These are phyloP conservation scores for Geum urbanum DNA, from an alignment of 306 rosid species.

Conservation along the genomic window DNA sequence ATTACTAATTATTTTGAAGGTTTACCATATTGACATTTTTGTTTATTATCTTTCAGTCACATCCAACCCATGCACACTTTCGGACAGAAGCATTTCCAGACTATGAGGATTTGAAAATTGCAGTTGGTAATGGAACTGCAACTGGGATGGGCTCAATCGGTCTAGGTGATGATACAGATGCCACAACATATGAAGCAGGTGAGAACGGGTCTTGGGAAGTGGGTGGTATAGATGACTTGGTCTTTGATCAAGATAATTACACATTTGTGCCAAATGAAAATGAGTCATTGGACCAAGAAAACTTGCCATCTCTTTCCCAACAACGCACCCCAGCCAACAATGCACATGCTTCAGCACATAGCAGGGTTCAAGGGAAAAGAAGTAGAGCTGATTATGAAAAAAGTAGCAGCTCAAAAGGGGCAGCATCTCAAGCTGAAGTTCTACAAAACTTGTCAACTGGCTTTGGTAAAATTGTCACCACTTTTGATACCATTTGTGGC, in stretches of 20 bases:
- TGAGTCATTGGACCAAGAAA: neutral
- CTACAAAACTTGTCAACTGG: neutral
- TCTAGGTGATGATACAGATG: neutral
- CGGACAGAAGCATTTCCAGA: neutral
- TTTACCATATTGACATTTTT: neutral
- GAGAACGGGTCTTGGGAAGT: neutral
- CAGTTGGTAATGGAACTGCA: neutral
- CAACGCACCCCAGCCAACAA: neutral
- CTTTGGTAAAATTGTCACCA: neutral
- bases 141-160: neutral
- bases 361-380: neutral
- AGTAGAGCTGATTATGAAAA: neutral
- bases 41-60: neutral
- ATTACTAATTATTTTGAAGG: neutral
- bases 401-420: neutral
- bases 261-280: neutral
- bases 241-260: neutral
- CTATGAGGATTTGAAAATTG: constrained; percentile 1
- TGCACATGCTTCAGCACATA: neutral
- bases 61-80: neutral
- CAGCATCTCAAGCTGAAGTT: neutral
- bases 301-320: neutral
- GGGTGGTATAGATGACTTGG: neutral
- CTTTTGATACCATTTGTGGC: neutral
- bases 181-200: neutral